Conservation (phyloP, 2,329 filamentous ascomycete genomes). For the Xylaria sp. region DNA sequence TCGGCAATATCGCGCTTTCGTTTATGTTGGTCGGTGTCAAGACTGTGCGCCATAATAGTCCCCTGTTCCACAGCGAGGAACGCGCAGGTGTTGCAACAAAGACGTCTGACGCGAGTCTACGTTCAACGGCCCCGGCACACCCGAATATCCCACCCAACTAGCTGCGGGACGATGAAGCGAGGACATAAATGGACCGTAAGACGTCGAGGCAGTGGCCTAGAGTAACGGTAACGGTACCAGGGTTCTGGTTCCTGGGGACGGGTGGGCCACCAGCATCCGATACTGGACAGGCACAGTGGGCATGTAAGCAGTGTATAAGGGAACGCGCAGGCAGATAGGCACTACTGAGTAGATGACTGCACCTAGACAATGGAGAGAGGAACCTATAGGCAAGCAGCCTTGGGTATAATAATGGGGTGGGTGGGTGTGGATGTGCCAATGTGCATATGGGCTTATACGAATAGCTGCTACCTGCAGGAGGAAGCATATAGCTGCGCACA, state of each 20-base stretch:
- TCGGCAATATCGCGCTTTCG: conserved; percentile 60
- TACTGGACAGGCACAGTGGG: conserved; percentile 22
- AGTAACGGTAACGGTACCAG: conserved; percentile 31
- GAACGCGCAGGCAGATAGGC: conserved; percentile 14
- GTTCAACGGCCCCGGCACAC: conserved; percentile 40
- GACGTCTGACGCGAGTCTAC: conserved; percentile 40
- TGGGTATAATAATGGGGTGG: conserved; percentile 13
- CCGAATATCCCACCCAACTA: conserved; percentile 43
- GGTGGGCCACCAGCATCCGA: conserved; percentile 36
- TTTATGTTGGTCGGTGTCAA: conserved; percentile 58
- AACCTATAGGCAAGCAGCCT: conserved; percentile 27
- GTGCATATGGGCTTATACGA: conserved; percentile 28
- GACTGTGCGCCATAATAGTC: conserved; percentile 56
- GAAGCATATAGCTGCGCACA: conserved; percentile 5
- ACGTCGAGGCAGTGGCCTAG: conserved; percentile 25
- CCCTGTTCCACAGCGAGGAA: conserved; percentile 42
- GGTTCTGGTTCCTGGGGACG: conserved; percentile 23
- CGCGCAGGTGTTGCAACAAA: conserved; percentile 38
- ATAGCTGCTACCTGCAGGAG: conserved; percentile 16
- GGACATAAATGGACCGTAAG: conserved; percentile 38
- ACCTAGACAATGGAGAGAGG: conserved; percentile 15
- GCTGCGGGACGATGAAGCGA: conserved; percentile 35
- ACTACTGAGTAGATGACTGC: neutral
- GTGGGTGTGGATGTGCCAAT: conserved; percentile 31
- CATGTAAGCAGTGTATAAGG: conserved; percentile 11